These are phyloP conservation scores for Polytrichum formosum DNA, from an alignment of 225 moss, liverwort and hornwort genomes.

Conservation along the genomic window DNA sequence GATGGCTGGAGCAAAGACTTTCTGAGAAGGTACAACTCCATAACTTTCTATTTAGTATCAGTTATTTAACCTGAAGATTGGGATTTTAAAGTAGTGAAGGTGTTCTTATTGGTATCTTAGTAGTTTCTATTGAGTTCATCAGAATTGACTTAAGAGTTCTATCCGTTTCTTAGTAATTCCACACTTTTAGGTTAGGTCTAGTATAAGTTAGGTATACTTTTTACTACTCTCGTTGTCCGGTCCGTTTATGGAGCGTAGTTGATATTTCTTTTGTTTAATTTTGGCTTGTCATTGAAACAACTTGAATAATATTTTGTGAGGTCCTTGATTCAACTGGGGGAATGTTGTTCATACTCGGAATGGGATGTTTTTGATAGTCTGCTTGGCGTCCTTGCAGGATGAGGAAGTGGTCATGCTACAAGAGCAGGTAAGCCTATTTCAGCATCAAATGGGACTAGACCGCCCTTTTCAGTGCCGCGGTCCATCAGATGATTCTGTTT, in stretches of 20 bases:
- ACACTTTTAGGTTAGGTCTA: too few relatives aligned
- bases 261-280: too few relatives aligned
- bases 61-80: too few relatives aligned
- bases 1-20: constrained; percentile 98
- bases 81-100: too few relatives aligned
- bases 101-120: too few relatives aligned
- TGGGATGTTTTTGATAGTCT: constrained; percentile 1
- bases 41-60: too few relatives aligned
- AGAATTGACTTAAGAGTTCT: too few relatives aligned
- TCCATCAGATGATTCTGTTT: constrained; percentile 27
- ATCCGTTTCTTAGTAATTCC: too few relatives aligned
- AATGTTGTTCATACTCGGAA: background rate
- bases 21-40: constrained; percentile 70
- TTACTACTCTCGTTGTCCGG: too few relatives aligned
- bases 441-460: constrained; percentile 91
- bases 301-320: background rate
- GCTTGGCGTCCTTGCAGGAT: constrained; percentile 56
- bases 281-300: background rate
- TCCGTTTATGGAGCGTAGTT: too few relatives aligned
- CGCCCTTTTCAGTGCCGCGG: constrained; percentile 34
- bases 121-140: too few relatives aligned
- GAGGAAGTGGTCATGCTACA: constrained; percentile 94
- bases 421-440: constrained; percentile 88
- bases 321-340: background rate
- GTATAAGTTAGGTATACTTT: too few relatives aligned